These are phyloP conservation scores for Coemansia sp. DNA, from an alignment of 192 early-diverging fungal genomes.

Conservation along the genomic window DNA sequence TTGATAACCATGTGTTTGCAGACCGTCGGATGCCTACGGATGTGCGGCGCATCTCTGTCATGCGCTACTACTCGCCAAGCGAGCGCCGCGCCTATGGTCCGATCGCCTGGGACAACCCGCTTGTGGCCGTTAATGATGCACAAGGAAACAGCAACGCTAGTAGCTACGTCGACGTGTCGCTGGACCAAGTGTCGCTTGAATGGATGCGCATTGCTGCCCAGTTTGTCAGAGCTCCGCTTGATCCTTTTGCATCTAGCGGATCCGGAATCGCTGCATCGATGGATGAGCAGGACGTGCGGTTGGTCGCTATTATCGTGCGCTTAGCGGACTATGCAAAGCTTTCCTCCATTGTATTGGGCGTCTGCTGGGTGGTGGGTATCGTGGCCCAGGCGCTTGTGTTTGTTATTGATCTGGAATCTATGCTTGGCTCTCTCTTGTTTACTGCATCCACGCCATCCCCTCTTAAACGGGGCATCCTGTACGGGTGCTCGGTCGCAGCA, in stretches of 20 bases:
- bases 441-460: background rate
- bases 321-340: background rate
- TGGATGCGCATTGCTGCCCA: constrained; percentile 8
- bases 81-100: constrained; percentile 17
- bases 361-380: background rate
- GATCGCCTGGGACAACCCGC: constrained; percentile 11
- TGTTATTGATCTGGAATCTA: background rate
- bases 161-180: background rate
- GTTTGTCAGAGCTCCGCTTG: background rate
- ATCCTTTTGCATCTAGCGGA: background rate
- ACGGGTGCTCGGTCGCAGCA: background rate
- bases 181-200: constrained; percentile 11
- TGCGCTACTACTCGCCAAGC: constrained; percentile 5
- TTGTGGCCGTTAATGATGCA: background rate
- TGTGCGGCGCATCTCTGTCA: constrained; percentile 5
- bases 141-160: background rate
- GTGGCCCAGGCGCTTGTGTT: background rate
- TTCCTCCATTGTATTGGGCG: background rate
- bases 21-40: background rate
- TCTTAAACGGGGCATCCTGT: background rate
- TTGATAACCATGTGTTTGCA: constrained; percentile 10
- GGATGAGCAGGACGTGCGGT: background rate
- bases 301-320: background rate
- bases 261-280: background rate
- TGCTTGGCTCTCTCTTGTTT: background rate